These are phyloP conservation scores for Arthrobotrys pseudoclavata DNA, from an alignment of 2,329 filamentous ascomycete genomes.

Conservation along the genomic window DNA sequence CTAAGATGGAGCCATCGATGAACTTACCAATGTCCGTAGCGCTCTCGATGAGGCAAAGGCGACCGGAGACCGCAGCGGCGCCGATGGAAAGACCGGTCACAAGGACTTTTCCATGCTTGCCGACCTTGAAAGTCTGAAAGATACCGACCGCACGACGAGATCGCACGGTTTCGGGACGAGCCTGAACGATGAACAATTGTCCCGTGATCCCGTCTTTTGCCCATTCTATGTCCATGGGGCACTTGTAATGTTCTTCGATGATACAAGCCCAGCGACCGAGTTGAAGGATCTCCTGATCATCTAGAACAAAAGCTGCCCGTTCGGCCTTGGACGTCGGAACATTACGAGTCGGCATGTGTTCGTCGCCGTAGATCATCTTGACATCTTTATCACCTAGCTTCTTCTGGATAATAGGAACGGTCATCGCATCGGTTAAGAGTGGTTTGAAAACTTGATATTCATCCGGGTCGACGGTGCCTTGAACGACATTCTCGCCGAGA, in stretches of 20 bases:
- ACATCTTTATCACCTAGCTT: slow-evolving; percentile 65
- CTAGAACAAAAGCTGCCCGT: slow-evolving; percentile 64
- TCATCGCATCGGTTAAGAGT: slow-evolving; percentile 62
- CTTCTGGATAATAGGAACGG: slow-evolving; percentile 65
- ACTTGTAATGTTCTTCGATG: slow-evolving; percentile 66
- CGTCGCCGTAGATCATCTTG: slow-evolving; percentile 66
- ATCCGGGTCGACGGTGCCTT: slow-evolving; percentile 66
- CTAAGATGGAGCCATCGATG: slow-evolving; percentile 65
- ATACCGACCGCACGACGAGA: slow-evolving; percentile 61
- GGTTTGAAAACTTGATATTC: slow-evolving; percentile 67
- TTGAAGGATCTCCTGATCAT: slow-evolving; percentile 65
- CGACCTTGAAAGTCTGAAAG: slow-evolving; percentile 65
- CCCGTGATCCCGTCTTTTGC: slow-evolving; percentile 62
- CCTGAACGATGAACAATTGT: slow-evolving; percentile 66
- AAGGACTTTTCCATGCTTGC: slow-evolving; percentile 56
- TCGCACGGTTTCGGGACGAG: slow-evolving; percentile 66
- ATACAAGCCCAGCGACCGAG: slow-evolving; percentile 65
- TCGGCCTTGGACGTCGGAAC: slow-evolving; percentile 64
- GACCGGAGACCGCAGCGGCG: slow-evolving; percentile 65
- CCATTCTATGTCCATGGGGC: slow-evolving; percentile 67
- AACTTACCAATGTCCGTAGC: slow-evolving; percentile 65
- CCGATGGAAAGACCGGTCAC: slow-evolving; percentile 65
- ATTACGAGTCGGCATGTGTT: slow-evolving; percentile 64
- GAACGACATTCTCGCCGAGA: slow-evolving; percentile 66
- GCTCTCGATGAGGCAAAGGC: slow-evolving; percentile 65